Percentiles rank a stretch among this genome's conserved stretches.
Conservation (phyloP, 192 early-diverging fungal genomes). For the Coemansia sp. region DNA sequence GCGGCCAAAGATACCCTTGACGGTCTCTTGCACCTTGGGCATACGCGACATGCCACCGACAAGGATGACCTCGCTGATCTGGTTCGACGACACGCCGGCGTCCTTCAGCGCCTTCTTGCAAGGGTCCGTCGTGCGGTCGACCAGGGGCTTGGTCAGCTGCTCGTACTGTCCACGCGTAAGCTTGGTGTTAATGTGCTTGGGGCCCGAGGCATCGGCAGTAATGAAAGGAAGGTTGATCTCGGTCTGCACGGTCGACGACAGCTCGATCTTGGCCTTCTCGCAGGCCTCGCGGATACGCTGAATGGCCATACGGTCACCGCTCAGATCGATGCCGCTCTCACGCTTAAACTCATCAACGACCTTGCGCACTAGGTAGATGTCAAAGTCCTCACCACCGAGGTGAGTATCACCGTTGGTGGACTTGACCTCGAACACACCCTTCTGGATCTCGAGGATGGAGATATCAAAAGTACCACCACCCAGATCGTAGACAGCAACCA, state of each 20-base stretch:
- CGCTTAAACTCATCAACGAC: conserved; percentile 96
- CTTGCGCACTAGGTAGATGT: conserved; percentile 97
- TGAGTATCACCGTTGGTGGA: conserved; percentile 99
- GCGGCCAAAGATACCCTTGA: conserved; percentile 86
- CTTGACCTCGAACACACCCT: conserved; percentile 98
- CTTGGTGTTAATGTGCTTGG: conserved; percentile 98
- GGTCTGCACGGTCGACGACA: conserved; percentile 92
- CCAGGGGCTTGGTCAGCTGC: conserved; percentile 74
- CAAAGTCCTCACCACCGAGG: conserved; percentile 99
- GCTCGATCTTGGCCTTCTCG: conserved; percentile 99
- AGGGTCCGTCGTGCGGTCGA: conserved; percentile 88
- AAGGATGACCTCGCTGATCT: conserved; percentile 94
- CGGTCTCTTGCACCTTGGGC: conserved; percentile 94
- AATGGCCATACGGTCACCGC: conserved; percentile 91
- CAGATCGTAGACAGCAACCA: conserved; percentile 96
- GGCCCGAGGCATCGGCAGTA: conserved; percentile 78
- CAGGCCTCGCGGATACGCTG: conserved; percentile 97
- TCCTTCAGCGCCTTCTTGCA: conserved; percentile 98
- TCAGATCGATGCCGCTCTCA: conserved; percentile 91
- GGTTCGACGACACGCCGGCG: conserved; percentile 78
- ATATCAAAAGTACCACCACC: conserved; percentile 99
- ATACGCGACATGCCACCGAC: conserved; percentile 99
- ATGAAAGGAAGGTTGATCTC: conserved; percentile 98
- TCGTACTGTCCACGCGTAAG: conserved; percentile 92
- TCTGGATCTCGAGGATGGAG: conserved; percentile 94